Evolutionary conservation across 768 basidiomycete genomes (phyloP).

Genomic region (Tricholoma matsutake): DNA sequence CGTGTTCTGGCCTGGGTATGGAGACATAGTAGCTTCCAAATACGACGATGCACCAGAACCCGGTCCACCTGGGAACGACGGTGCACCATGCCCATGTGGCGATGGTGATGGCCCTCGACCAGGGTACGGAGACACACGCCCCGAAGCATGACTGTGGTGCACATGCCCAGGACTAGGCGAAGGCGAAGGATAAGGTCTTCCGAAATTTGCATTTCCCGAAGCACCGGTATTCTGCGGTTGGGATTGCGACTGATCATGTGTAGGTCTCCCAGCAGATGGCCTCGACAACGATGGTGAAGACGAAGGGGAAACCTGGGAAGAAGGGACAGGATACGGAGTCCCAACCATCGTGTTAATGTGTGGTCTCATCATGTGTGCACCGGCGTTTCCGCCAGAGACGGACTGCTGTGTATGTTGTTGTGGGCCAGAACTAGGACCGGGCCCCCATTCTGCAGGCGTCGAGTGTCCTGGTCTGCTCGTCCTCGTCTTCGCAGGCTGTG

Average conservation of each 20-base stretch:
- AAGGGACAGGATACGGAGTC: conserved; percentile 11
- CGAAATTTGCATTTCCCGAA: not conserved
- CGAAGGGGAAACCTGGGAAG: not conserved
- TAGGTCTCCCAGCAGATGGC: conserved; percentile 11
- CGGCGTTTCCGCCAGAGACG: conserved; percentile 10
- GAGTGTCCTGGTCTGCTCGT: conserved; percentile 32
- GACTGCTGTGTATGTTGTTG: not conserved
- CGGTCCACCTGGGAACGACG: conserved; percentile 9
- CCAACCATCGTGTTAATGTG: conserved; percentile 23
- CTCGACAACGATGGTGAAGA: conserved; percentile 17
- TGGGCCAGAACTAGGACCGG: not conserved
- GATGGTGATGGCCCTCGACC: conserved; percentile 5
- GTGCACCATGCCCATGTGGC: conserved; percentile 19
- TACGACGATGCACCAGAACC: not conserved
- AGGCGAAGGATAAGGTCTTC: conserved; percentile 5
- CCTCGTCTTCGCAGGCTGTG: conserved; percentile 15
- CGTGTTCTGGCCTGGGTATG: not conserved
- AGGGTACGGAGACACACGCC: conserved; percentile 9
- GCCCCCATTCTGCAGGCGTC: conserved; percentile 43
- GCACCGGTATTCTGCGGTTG: not conserved
- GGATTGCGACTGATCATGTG: not conserved
- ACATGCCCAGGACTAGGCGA: conserved; percentile 1
- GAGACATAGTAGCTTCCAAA: not conserved
- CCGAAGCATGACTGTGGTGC: not conserved
- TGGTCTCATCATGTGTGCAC: conserved; percentile 33